Base-by-base conservation (phyloP, 331 rosid genomes). In the Acacia concinna region DNA sequence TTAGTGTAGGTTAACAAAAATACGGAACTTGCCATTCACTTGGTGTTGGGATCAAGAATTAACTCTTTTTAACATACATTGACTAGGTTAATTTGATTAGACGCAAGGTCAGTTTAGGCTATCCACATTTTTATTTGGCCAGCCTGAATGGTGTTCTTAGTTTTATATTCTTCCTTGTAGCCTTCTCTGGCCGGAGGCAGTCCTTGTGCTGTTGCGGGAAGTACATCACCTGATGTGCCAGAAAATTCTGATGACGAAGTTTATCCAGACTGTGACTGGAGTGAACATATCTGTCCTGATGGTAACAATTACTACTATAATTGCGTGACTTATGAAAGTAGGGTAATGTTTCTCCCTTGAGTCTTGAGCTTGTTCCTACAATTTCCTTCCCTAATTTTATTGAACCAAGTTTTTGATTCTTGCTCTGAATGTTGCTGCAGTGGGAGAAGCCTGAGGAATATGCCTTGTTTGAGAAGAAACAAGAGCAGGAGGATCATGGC, bases 381-480 rank as follows among this genome's bases (percentile, higher is more conserved):
- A 77, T 70, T 74, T 52, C 8, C 8, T 30, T 3, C 2, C 34
- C 3, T 14, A 5, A 30, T 14, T 30, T 30, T 14, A 60, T 63
- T 80, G 62, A 32, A 74, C 59, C 35, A 60, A 68, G 40, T 75
- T 15, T 43, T n/a, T 79, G 81, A 86, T 49, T 74, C 69, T 83
- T 83, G 70, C 73, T 59, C 66, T 75, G 67, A 40, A 38, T 81
- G 75, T 79, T 80, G 77, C 70, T 84, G 86, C 88, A 92, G 97
- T 92, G 98, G 97, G 96, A 88, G 76, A 92, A 87, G 86, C 98
- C 97, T 27, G 94, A 89, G 85, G 93, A 92, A 82, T 86, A 85
- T 88, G 75, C 80, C 73, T 81, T 81, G 57, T 80, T 83, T 83
- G 94, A 91, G 92, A 81, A 80, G 75, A 93, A 83, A 68, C 40